Evolutionary conservation across 2,329 filamentous ascomycete genomes (phyloP), one percentile per base, ranked within the genome.

Genomic region (Talaromyces sp.): DNA sequence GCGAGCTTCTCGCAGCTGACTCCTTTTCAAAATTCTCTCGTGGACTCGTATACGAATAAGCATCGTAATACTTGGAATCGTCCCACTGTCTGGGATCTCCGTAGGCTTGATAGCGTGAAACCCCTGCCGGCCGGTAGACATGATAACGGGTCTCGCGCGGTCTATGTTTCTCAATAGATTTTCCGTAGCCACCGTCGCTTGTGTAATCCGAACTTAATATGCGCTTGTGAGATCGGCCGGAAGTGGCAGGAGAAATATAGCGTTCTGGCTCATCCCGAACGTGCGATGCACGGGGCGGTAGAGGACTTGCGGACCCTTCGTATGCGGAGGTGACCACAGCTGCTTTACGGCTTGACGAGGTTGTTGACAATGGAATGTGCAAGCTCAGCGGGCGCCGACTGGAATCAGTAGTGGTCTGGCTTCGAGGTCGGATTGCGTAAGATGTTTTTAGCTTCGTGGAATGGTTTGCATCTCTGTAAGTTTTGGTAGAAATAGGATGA

Each of bases 31-130:
- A 81, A 62, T 82, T 79, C 62, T 83, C 80, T 43, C 76, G 76
- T 2, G 80, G 75, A 7, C 77, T 80, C 14, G 81, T 83, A 66
- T 83, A 83, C 13, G 80, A 82, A 67, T 81, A 82, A 7, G 78
- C 76, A 69, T 79, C 75, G 54, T 77, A 75, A 19, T 78, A 71
- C 59, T 79, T 78, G 66, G 80, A 76, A 56, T 79, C 76, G 27
- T 77, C 74, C 43, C 73, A 72, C 64, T 76, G 74, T 56, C 71
- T 70, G 52, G 70, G 65, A 39, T 73, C 69, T 19, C 72, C 73
- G 8, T 73, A 70, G 13, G 70, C 68, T 39, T 73, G 72, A 63
- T 78, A 74, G 22, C 71, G 72, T 52, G 69, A 70, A 14, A 68
- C 69, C 8, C 67, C 67, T 57, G 68, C 68, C 2, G 71, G 70